Evolutionary conservation across 2,329 filamentous ascomycete genomes (phyloP).

Genomic region (Leptodontidium sp.): DNA sequence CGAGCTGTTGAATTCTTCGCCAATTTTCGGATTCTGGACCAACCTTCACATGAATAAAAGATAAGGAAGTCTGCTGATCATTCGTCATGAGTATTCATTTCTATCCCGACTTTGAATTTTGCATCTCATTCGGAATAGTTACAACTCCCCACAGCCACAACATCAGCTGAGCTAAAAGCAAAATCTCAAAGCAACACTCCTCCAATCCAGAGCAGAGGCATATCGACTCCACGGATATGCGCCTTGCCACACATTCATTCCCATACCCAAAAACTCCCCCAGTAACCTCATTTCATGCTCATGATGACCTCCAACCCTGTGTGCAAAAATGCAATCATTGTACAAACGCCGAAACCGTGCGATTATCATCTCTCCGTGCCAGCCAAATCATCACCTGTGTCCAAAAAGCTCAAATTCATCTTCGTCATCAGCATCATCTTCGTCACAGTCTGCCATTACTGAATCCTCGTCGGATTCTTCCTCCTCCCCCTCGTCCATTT

Average conservation of each 20-base stretch:
- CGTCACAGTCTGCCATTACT: constrained; percentile 46
- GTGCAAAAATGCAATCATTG: neutral
- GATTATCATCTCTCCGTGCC: constrained; percentile 3
- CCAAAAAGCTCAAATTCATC: constrained; percentile 61
- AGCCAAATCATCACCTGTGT: constrained; percentile 51
- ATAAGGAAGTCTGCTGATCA: no score
- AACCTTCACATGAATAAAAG: neutral
- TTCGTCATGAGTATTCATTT: neutral
- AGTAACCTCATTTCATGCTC: neutral
- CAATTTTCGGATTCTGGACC: neutral
- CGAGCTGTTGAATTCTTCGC: neutral
- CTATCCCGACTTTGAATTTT: neutral
- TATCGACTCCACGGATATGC: neutral
- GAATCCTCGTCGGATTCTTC: constrained; percentile 52
- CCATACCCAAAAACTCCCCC: constrained; percentile 6
- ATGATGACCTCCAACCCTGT: constrained; percentile 12
- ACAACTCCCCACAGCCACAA: neutral
- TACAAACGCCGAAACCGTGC: constrained; percentile 1
- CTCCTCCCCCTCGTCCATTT: constrained; percentile 44
- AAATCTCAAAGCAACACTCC: neutral
- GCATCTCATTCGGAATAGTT: neutral
- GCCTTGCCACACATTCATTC: neutral
- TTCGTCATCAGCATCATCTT: constrained; percentile 54
- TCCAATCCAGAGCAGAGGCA: neutral
- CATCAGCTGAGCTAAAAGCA: neutral